Evolutionary conservation across 163 green algal species (phyloP).

Genomic region (Trebouxia gelatinosa): DNA sequence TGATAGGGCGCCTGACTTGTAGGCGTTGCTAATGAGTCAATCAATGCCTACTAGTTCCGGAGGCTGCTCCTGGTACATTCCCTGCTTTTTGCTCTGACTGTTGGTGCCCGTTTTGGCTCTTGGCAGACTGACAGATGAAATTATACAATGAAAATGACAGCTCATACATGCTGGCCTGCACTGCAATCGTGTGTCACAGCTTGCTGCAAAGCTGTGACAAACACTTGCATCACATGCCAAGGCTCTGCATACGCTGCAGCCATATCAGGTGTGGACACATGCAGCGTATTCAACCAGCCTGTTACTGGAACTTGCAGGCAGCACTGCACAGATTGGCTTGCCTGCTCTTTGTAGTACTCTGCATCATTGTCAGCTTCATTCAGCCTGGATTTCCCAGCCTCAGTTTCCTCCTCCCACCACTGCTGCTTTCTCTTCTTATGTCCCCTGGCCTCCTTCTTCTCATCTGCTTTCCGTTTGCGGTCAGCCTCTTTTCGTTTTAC

Average conservation of each 20-base stretch:
- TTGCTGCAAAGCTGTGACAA: too few species aligned
- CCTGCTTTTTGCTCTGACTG: too few species aligned
- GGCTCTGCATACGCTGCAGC: too few species aligned
- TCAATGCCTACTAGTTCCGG: too few species aligned
- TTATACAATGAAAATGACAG: too few species aligned
- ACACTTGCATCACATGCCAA: not conserved
- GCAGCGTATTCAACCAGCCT: not conserved
- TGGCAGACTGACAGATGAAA: too few species aligned
- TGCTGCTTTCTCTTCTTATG: constrained; percentile 36
- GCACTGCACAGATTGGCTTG: not conserved
- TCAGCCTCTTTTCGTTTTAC: constrained; percentile 65
- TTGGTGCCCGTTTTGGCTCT: too few species aligned
- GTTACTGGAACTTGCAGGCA: not conserved
- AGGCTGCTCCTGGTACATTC: too few species aligned
- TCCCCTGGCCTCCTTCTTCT: constrained; percentile 11
- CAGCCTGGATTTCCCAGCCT: not conserved
- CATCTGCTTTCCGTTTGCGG: constrained; percentile 44
- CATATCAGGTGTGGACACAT: not conserved
- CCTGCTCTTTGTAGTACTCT: constrained; percentile 66
- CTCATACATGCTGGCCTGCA: too few species aligned
- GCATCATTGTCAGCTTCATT: constrained; percentile 69
- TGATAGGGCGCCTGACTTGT: not conserved
- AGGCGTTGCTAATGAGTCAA: not conserved
- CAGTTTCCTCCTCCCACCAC: constrained; percentile 48
- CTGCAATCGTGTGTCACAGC: too few species aligned